Base-by-base conservation (phyloP, 495 filamentous ascomycete species). In the Bacidia rubella region DNA sequence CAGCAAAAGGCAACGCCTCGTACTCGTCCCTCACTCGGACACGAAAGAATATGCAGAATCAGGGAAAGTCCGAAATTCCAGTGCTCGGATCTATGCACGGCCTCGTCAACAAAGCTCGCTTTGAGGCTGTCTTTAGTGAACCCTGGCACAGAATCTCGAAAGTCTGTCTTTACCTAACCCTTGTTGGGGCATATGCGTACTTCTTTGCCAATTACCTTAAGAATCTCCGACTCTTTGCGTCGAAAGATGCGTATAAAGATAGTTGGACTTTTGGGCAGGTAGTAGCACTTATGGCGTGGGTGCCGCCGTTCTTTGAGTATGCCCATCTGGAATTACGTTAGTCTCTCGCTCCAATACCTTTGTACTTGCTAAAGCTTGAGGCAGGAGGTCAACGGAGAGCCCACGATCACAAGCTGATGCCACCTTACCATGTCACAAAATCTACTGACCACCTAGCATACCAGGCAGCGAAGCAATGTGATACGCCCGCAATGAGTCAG, bases 191-290 rank as follows among this genome's bases (percentile, higher is more conserved):
- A 11, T 58, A 56, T n/a, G 19, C 49, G 9, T 10, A 44, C 23
- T 51, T 43, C 20, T 58, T 55, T 27, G 21, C 3, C 0, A 45
- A 49, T 0, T 58, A 45, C 44, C 35, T 51, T 21, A 11, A 40
- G 21, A 49, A 58, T 15, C 46, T 60, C 0, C 42, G 26, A 5
- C 49, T 32, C 40, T 60, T 57, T 25, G 51, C 50, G 20, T 2
- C 32, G 1, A 47, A 54, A 11, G 43, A 46, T 9, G 26, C 47
- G 3, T 45, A 47, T 35, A 46, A n/a, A 21, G 27, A 27, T 0
- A 24, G 20, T 11, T 61, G 59, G 59, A 61, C 47, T 23, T 61
- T 61, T 25, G 59, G 59, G 11, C 59, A 61, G 29, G 24, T 61
- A 7, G 46, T 58, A 23, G 59, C 56, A 2, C 51, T 61, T 15